Evolutionary conservation across 2,329 filamentous ascomycete species (phyloP), one percentile per base, ranked within the genome.

Genomic region (Magnaporthiopsis incrustans): DNA sequence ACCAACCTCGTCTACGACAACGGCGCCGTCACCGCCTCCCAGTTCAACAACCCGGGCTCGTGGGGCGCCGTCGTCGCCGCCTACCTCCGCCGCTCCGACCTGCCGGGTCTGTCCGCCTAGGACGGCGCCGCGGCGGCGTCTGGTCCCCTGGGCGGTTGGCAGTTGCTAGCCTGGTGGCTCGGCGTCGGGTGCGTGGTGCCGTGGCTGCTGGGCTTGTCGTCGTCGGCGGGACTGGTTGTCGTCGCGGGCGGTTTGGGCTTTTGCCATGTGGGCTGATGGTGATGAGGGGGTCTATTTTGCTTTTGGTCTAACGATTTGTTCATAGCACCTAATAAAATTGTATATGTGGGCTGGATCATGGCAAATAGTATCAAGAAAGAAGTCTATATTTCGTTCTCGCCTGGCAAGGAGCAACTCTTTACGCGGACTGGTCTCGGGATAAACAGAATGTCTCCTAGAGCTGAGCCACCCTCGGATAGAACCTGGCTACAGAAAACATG

Each of bases 1-100:
- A 67, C 68, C 50, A 72, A 71, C 60, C 61, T 75, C 62, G 67
- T 75, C 26, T 71, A 71, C 30, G 72, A 73, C 67, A 10, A 58
- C 57, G 58, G 32, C 30, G 58, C 22, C 58, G 22, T 25, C 22
- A 60, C 58, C 7, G 58, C 58, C 14, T 22, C 14, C 27, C 58
- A 60, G 58, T 32, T 22, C 32, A n/a, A 60, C 58, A 60, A 60
- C 58, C 58, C 58, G 15, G 58, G 58, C 14, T 60, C 58, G 2
- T 60, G 58, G 58, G 58, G 58, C 58, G 58, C 58, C 58, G 58
- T 60, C 58, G 32, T 60, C 7, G 58, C 58, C 30, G 58, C 58
- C 14, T 60, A 60, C 58, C 58, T 60, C 26, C 14, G 58, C 14
- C 26, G 58, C 27, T 60, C 58, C 4, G 32, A 60, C 58, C 58